These are phyloP conservation scores for Trichoderma atrobrunneum DNA, from an alignment of 2,329 filamentous ascomycete genomes.

Conservation along the genomic window DNA sequence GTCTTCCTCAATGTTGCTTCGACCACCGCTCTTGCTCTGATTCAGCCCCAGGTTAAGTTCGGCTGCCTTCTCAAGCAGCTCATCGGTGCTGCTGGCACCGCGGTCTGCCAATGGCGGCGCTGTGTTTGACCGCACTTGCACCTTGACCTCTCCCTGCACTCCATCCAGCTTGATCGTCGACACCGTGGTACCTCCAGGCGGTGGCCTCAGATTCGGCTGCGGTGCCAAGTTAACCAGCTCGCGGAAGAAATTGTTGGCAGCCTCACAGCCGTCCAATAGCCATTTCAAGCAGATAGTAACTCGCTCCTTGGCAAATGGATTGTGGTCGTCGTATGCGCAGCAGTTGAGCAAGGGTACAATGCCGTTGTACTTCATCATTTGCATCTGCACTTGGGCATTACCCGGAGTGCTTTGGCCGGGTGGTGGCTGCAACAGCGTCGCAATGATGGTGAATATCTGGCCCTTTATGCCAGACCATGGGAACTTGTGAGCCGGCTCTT, in stretches of 20 bases:
- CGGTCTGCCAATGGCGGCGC: slow-evolving; percentile 25
- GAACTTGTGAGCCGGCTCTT: slow-evolving; percentile 64
- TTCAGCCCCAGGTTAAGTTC: slow-evolving; percentile 38
- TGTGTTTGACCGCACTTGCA: slow-evolving; percentile 45
- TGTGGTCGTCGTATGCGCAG: slow-evolving; percentile 87
- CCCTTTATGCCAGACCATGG: slow-evolving; percentile 79
- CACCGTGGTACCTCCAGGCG: slow-evolving; percentile 35
- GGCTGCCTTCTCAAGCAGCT: slow-evolving; percentile 45
- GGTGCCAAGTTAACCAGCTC: slow-evolving; percentile 54
- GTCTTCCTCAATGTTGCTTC: slow-evolving; percentile 41
- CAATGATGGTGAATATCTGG: slow-evolving; percentile 85
- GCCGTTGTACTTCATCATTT: slow-evolving; percentile 80
- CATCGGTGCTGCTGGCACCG: slow-evolving; percentile 29
- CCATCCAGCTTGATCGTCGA: slow-evolving; percentile 54
- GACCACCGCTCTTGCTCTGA: neutral
- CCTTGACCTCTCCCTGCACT: slow-evolving; percentile 54
- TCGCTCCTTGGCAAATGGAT: slow-evolving; percentile 90
- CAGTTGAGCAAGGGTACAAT: slow-evolving; percentile 86
- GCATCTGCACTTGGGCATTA: slow-evolving; percentile 76
- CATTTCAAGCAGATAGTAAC: slow-evolving; percentile 87
- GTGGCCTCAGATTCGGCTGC: slow-evolving; percentile 38
- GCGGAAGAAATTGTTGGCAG: slow-evolving; percentile 68
- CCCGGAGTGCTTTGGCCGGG: slow-evolving; percentile 57
- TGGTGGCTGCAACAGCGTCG: slow-evolving; percentile 83
- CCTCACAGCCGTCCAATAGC: slow-evolving; percentile 70